Conservation (phyloP, 2,329 filamentous ascomycete genomes). For the Elsinoe necatrix region DNA sequence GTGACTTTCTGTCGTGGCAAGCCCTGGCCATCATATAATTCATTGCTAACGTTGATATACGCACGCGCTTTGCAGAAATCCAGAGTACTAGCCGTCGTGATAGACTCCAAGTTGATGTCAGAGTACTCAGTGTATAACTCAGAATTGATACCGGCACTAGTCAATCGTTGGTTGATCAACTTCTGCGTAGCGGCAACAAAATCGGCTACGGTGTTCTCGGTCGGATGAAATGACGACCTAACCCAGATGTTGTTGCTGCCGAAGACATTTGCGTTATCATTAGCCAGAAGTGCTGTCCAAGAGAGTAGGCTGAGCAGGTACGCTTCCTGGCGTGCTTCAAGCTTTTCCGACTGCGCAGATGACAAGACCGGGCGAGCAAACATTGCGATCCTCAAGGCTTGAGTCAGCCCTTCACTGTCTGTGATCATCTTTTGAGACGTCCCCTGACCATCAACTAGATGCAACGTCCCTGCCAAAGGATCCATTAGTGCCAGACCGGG, state of each 20-base stretch:
- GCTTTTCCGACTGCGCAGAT: slow-evolving; percentile 15
- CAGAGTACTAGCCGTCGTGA: slow-evolving; percentile 19
- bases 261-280: slow-evolving; percentile 52
- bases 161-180: background rate
- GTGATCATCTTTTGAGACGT: too few species aligned
- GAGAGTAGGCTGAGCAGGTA: slow-evolving; percentile 44
- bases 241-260: slow-evolving; percentile 48
- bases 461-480: slow-evolving; percentile 60
- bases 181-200: slow-evolving; percentile 44
- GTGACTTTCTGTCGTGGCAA: slow-evolving; percentile 31
- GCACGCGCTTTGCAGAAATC: slow-evolving; percentile 38
- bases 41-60: slow-evolving; percentile 30
- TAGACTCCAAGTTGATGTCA: background rate
- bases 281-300: slow-evolving; percentile 48
- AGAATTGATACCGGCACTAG: background rate
- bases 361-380: slow-evolving; percentile 57
- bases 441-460: slow-evolving; percentile 42
- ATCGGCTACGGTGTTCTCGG: slow-evolving; percentile 45
- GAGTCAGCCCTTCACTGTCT: slow-evolving; percentile 50
- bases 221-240: slow-evolving; percentile 28
- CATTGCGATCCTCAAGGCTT: slow-evolving; percentile 65
- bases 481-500: slow-evolving; percentile 66
- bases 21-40: slow-evolving; percentile 36
- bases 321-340: slow-evolving; percentile 19
- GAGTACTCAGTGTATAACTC: background rate